phyloP scores from a whole-genome alignment of 1,284 basidiomycete species.

The Sanguinoderma infundibulare region DNA sequence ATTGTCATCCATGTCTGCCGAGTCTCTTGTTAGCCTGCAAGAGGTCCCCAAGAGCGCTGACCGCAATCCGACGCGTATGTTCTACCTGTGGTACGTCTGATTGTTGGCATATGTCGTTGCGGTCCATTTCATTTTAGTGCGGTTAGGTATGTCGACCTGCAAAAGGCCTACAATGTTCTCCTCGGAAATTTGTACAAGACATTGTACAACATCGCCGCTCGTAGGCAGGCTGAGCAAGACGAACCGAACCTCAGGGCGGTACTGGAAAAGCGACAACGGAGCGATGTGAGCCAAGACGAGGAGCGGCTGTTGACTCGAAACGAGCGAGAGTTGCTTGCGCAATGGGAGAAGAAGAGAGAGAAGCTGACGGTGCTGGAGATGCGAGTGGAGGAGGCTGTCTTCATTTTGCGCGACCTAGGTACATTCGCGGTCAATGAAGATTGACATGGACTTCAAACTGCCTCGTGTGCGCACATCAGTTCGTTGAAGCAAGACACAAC shows the following conservation, averaged over 20 bases:
- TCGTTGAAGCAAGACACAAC: background rate
- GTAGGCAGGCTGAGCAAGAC: constrained; percentile 74
- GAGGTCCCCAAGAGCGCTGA: constrained; percentile 90
- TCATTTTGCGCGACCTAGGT: constrained; percentile 80
- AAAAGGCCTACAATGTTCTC: constrained; percentile 79
- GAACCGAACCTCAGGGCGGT: constrained; percentile 68
- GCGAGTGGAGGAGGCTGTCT: constrained; percentile 84
- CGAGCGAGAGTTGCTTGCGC: constrained; percentile 69
- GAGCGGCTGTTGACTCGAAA: constrained; percentile 63
- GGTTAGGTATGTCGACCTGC: constrained; percentile 80
- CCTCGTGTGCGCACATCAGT: background rate
- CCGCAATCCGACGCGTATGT: constrained; percentile 83
- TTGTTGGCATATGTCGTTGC: background rate
- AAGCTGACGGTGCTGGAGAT: constrained; percentile 78
- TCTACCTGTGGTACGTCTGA: constrained; percentile 84
- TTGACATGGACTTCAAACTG: constrained; percentile 9
- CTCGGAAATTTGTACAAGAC: constrained; percentile 86
- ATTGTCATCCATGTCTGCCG: constrained; percentile 78
- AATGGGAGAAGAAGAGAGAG: constrained; percentile 72
- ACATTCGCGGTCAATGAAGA: constrained; percentile 32
- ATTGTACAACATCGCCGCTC: constrained; percentile 78
- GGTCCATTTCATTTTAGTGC: background rate
- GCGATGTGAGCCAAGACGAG: constrained; percentile 78
- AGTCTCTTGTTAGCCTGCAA: constrained; percentile 86
- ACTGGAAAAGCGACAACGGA: constrained; percentile 79